Base-by-base conservation (phyloP, 805 yeast genomes). In the Pichia cephalocereana region DNA sequence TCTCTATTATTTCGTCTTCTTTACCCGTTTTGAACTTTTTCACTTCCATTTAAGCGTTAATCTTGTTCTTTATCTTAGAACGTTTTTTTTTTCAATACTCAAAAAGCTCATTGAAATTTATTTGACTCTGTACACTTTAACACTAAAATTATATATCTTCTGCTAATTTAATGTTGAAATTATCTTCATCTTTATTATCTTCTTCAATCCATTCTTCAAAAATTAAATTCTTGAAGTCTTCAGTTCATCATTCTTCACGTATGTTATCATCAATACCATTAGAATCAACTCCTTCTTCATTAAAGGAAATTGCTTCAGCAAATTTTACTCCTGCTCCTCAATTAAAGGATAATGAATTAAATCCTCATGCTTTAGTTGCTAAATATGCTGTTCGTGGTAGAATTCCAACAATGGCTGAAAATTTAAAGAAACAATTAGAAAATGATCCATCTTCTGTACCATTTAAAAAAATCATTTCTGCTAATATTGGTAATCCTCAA, bases 401-500 rank as follows among this genome's bases (percentile, higher is more conserved):
- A 34, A 85, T 93, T 51, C 98, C 99, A n/a, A 78, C 83, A 53
- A 79, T 88, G 56, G 98, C 99, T 27, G 98, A 91, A 58, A 86
- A 88, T 61, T 69, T 93, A 50, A 74, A 82, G 50, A 68, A 66
- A 10, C 75, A 78, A 55, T 71, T 93, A 38, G 62, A 65, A 11
- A 63, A 69, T 40, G 71, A 77, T 38, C 82, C 85, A 27, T 72
- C 70, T 18, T 78, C 85, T 6, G 69, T 88, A 54, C 95, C 96
- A 0, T 93, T 89, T 62, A 68, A 76, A 40, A 70, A 76, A 51
- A 86, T 93, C 58, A 84, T 95, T 62, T 82, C 80, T 59, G 93
- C 96, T 54, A 93, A 93, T 64, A 93, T 93, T 53, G 99, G 99
- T 31, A 93, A 93, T 64, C 99, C 99, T 2, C 99, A 93, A 67